Percentiles rank a stretch among this genome's conserved stretches.
These are phyloP conservation scores for Solanum paucissectum DNA, from an alignment of 257 asterid genomes.

Conservation along the genomic window DNA sequence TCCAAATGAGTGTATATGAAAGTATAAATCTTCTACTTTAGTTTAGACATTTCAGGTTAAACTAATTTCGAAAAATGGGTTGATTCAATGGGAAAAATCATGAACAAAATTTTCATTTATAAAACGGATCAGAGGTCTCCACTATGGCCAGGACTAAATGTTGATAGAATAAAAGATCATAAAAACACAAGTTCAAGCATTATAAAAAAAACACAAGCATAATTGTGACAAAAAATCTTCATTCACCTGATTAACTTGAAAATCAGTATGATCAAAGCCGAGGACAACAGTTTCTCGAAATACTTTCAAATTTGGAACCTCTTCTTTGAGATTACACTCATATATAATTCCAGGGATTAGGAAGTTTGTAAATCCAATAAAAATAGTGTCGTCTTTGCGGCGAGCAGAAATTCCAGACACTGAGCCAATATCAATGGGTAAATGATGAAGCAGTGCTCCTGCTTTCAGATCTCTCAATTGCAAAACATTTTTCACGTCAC, in stretches of 20 bases:
- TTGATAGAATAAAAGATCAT: not conserved
- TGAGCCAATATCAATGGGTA: slow-evolving; percentile 81
- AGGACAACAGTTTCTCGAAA: slow-evolving; percentile 73
- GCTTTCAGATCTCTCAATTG: slow-evolving; percentile 78
- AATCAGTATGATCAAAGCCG: slow-evolving; percentile 65
- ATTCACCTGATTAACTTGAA: slow-evolving; percentile 67
- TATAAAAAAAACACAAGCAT: not conserved
- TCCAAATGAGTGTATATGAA: not conserved
- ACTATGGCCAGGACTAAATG: not conserved
- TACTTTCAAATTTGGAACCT: slow-evolving; percentile 46
- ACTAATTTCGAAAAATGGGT: not conserved
- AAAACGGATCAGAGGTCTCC: not conserved
- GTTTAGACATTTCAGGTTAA: not conserved
- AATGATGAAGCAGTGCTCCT: slow-evolving; percentile 54
- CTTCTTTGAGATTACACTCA: slow-evolving; percentile 51
- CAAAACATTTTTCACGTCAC: slow-evolving; percentile 81
- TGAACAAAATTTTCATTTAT: not conserved
- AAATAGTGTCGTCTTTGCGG: slow-evolving; percentile 49
- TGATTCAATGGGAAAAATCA: not conserved
- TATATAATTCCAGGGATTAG: slow-evolving; percentile 80
- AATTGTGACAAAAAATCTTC: not conserved
- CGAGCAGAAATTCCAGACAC: slow-evolving; percentile 64
- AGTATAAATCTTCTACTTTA: not conserved
- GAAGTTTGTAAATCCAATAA: slow-evolving; percentile 79
- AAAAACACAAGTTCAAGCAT: not conserved